Base-by-base conservation (phyloP, 1,284 basidiomycete genomes). In the Leccinum griseonigrum region DNA sequence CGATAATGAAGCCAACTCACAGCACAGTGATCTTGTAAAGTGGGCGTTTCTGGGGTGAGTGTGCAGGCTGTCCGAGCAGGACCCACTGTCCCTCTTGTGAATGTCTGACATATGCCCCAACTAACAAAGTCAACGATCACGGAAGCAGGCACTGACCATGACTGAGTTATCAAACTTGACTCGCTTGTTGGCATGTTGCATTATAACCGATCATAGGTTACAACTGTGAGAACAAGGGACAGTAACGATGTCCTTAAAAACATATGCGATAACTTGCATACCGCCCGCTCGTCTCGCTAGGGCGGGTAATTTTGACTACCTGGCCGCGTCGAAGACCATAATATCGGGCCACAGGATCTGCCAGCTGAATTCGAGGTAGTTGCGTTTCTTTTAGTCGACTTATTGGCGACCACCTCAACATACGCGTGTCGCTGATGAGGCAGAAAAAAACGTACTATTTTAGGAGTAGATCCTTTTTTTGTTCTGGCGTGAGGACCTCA, bases 311-410 rank as follows among this genome's bases (percentile, higher is more conserved):
- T 81, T 98, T 98, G 75, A 99, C 97, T 43, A 99, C 97, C 76
- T 98, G 94, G 26, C 97, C 96, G 64, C 97, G 85, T 71, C 89
- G 85, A 63, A 99, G 84, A 56, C 97, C 97, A 79, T 98, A 99
- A 77, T 99, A 99, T 65, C 95, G 86, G 43, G 97, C 95, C 13
- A 99, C 97, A 5, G 97, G 97, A 77, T 99, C 97, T 18, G 89
- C 88, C 59, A 97, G 77, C 78, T 98, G 96, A 69, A 99, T 99
- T 40, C 97, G 90, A 57, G 97, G 97, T 63, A 99, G 83, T 74
- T 99, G 97, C 1, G 96, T 98, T 73, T 99, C 97, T 76, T 98
- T 98, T 66, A 99, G 79, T 64, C 97, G 96, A 78, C 96, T 97
- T 65, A 29, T 60, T 38, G 62, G 66, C 59, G 50, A 56, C 61